Base-by-base conservation (phyloP, 257 asterid genomes). In the Cruciata laevipes region DNA sequence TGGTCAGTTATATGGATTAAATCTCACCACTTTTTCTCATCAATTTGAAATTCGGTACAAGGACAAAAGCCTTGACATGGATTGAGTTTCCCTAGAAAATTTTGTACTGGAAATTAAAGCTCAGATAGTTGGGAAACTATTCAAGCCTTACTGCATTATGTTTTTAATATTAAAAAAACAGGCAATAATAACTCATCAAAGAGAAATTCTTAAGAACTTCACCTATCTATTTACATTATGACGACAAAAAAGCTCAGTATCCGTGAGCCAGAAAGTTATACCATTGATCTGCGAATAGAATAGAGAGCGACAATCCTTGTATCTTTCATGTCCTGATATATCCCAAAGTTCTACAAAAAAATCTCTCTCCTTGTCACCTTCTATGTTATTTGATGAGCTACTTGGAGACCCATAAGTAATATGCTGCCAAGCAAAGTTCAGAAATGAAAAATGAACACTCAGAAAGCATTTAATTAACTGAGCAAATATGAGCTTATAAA, bases 301-400 rank as follows among this genome's bases (percentile, higher is more conserved):
- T 76, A 94, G 77, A 63, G 96, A 87, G 33, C 97, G 89, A 47
- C 96, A 90, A 73, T 94, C 96, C 83, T 87, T 85, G 76, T 90
- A 94, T 72, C 97, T 86, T 61, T 90, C 99, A 31, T 94, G 99
- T 51, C 99, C 99, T 44, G 97, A 94, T 70, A 90, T 73, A 77
- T 94, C 97, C 99, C 99, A 90, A 40, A 94, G 95, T 76, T 94
- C 96, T 52, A 94, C 71, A 77, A 94, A 94, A 80, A 94, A 88
- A 40, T 85, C 95, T 74, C 97, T 81, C 66, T 94, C 93, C 4
- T 70, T 25, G 51, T 85, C 96, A 23, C 87, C 85, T 79, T 79
- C 76, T 67, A 77, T 71, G 80, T 87, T 86, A 76, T 73, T 82
- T 52, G 99, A 88, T 27, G 99, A 87, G 84, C 96, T 83, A 66